Evolutionary conservation across 2,329 filamentous ascomycete species (phyloP).

Genomic region (Aureobasidium sp.): DNA sequence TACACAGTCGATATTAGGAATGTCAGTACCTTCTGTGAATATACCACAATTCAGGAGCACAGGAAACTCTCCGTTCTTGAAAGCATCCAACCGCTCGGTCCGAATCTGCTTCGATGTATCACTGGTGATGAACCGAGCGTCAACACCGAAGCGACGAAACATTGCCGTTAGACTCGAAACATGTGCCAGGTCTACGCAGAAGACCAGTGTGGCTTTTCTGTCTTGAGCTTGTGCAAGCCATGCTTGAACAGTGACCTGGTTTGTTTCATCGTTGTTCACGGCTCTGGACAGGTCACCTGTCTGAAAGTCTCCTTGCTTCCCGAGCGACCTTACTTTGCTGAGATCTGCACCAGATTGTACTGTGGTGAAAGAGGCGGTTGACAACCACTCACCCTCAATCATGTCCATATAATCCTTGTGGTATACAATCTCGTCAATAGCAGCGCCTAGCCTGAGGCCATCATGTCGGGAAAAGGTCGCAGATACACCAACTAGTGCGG

Average conservation of each 20-base stretch:
- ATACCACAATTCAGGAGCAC: conserved; percentile 92
- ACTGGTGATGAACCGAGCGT: conserved; percentile 84
- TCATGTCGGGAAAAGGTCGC: conserved; percentile 75
- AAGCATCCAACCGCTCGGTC: conserved; percentile 62
- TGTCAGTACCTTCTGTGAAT: conserved; percentile 95
- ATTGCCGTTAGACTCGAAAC: conserved; percentile 63
- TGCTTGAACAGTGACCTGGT: conserved; percentile 74
- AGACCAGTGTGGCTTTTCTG: conserved; percentile 80
- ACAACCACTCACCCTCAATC: conserved; percentile 86
- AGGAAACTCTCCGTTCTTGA: conserved; percentile 67
- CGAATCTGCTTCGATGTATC: conserved; percentile 64
- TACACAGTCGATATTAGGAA: conserved; percentile 93
- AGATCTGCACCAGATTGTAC: conserved; percentile 77
- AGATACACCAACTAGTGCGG: conserved; percentile 79
- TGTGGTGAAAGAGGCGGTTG: conserved; percentile 88
- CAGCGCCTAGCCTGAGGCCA: conserved; percentile 69
- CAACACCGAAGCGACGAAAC: conserved; percentile 69
- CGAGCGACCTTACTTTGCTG: conserved; percentile 34
- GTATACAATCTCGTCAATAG: conserved; percentile 92
- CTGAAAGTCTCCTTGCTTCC: conserved; percentile 75
- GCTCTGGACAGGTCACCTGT: conserved; percentile 65
- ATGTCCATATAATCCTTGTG: conserved; percentile 77
- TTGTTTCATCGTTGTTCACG: conserved; percentile 74
- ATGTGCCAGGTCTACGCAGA: conserved; percentile 86
- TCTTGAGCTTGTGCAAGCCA: conserved; percentile 71